phyloP scores from a whole-genome alignment of 106 monocot genomes.

The Allium cepa region DNA sequence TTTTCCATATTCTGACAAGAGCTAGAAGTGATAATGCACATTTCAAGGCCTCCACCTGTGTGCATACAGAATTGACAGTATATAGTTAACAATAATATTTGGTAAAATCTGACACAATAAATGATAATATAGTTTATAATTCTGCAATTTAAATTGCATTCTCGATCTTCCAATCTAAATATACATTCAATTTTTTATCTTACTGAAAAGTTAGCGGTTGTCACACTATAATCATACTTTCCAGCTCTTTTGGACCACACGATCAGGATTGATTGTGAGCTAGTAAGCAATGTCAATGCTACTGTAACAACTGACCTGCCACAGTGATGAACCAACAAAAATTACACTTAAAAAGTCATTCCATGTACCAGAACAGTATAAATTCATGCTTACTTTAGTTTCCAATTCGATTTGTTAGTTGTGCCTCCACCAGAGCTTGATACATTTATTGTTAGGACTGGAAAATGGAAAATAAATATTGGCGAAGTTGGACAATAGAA shows the following conservation, averaged over 20 bases:
- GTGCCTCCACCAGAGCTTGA: constrained; percentile 11
- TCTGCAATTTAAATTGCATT: neutral
- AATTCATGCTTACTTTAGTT: constrained; percentile 36
- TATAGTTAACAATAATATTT: neutral
- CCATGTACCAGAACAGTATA: neutral
- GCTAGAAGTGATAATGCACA: constrained; percentile 84
- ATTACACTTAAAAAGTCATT: constrained; percentile 4
- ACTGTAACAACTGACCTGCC: constrained; percentile 74
- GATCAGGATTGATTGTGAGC: constrained; percentile 95
- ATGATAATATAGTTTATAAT: neutral
- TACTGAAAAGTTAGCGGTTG: constrained; percentile 90
- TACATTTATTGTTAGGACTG: constrained; percentile 16
- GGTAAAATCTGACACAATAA: neutral
- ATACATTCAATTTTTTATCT: constrained; percentile 2
- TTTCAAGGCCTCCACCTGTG: constrained; percentile 87
- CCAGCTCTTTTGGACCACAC: constrained; percentile 96
- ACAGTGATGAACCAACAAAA: neutral
- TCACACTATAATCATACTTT: constrained; percentile 95
- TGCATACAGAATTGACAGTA: neutral
- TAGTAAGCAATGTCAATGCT: constrained; percentile 87
- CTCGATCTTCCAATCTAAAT: neutral
- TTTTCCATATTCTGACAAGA: constrained; percentile 74
- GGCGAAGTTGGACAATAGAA: too few relatives aligned
- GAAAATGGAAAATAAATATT: constrained; percentile 1
- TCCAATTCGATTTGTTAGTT: constrained; percentile 41